A percentile compares a stretch with the other conserved stretches of the same genome.
Conservation (phyloP, 1,284 basidiomycete species). For the Xanthoconium separans region DNA sequence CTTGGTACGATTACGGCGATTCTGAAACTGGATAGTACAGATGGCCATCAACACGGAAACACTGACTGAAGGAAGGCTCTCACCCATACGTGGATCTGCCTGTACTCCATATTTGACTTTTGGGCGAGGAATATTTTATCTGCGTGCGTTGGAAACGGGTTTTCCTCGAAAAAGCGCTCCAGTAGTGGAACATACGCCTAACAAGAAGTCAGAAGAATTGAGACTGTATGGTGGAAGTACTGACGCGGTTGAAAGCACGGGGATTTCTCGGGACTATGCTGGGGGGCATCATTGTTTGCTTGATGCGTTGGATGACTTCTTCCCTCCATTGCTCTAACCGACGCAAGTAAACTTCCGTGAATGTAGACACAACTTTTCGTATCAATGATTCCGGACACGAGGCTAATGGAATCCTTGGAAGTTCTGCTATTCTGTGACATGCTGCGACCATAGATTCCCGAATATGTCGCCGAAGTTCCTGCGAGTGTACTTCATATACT, state of each 20-base stretch:
- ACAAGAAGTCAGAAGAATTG: fast-evolving
- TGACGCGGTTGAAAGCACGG: conserved; percentile 11
- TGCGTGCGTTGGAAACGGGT: conserved; percentile 46
- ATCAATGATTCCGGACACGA: fast-evolving
- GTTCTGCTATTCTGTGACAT: background rate
- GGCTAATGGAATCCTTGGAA: background rate
- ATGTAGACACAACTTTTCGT: fast-evolving
- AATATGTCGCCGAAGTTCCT: background rate
- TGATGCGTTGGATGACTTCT: background rate
- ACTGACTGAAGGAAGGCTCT: too few species aligned
- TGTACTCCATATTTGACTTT: conserved; percentile 45
- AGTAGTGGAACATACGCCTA: conserved; percentile 49
- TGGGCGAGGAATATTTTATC: conserved; percentile 46
- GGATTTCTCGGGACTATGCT: too few species aligned
- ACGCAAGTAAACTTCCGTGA: background rate
- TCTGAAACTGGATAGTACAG: conserved; percentile 17
- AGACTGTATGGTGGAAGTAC: fast-evolving
- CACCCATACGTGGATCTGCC: conserved; percentile 64
- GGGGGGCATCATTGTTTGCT: too few species aligned
- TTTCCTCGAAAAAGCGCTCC: conserved; percentile 49
- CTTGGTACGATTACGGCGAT: conserved; percentile 23
- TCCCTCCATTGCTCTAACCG: conserved; percentile 8
- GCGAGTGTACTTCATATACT: background rate
- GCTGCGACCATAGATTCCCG: background rate
- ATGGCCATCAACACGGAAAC: too few species aligned